phyloP scores from a whole-genome alignment of 2,329 filamentous ascomycete genomes.

The Colletotrichum chrysophilum region DNA sequence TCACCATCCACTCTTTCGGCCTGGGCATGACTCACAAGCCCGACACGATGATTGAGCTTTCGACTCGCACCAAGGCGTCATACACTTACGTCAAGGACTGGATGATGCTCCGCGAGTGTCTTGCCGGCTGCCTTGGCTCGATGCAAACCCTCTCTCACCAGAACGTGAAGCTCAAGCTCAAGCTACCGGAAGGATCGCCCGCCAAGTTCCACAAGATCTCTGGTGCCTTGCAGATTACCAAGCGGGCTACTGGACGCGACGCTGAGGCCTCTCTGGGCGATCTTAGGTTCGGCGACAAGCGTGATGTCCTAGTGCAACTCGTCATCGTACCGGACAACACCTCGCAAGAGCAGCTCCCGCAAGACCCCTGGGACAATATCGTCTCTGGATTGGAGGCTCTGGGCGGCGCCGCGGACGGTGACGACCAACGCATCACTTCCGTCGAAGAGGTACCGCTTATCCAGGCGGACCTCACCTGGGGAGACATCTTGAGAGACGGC shows the following conservation, averaged over 20 bases:
- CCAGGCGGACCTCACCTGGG: constrained; percentile 92
- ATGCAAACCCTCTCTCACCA: constrained; percentile 97
- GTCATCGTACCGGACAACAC: constrained; percentile 88
- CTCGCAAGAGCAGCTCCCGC: constrained; percentile 82
- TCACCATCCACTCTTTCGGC: constrained; percentile 95
- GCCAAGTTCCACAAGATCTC: constrained; percentile 99
- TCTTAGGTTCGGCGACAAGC: constrained; percentile 92
- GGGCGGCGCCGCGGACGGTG: constrained; percentile 83
- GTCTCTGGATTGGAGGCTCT: constrained; percentile 94
- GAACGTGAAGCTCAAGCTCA: constrained; percentile 94
- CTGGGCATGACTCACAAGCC: constrained; percentile 97
- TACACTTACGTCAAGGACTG: constrained; percentile 99
- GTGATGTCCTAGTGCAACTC: constrained; percentile 91
- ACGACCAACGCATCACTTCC: constrained; percentile 81
- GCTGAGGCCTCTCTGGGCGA: constrained; percentile 93
- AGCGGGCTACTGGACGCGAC: constrained; percentile 91
- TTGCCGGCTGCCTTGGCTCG: constrained; percentile 89
- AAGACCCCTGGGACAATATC: constrained; percentile 97
- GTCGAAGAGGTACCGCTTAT: constrained; percentile 95
- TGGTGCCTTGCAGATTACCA: constrained; percentile 93
- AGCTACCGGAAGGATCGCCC: constrained; percentile 92
- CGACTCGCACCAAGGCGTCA: constrained; percentile 91
- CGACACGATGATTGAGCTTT: constrained; percentile 98
- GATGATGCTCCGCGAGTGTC: constrained; percentile 99
- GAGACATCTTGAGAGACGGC: constrained; percentile 90